Evolutionary conservation across 495 filamentous ascomycete genomes (phyloP).

Genomic region (Sordaria brevicollis): DNA sequence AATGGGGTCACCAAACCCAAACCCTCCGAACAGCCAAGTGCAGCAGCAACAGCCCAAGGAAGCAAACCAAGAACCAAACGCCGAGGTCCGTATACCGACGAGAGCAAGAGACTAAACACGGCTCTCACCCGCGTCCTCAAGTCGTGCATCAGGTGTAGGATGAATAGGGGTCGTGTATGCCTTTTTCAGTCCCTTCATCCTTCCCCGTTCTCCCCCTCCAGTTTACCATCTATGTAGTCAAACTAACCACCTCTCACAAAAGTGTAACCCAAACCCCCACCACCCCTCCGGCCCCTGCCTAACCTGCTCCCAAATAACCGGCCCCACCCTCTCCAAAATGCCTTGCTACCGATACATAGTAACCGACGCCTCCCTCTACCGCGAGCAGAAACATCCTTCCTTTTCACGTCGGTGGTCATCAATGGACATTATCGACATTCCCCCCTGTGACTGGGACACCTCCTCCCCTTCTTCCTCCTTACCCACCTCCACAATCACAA

Average conservation of each 20-base stretch:
- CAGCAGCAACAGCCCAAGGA: too few relatives aligned
- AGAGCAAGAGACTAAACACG: constrained; percentile 13
- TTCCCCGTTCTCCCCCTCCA: too few relatives aligned
- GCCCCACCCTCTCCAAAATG: constrained; percentile 18
- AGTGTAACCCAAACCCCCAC: constrained; percentile 16
- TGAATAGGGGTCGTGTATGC: constrained; percentile 16
- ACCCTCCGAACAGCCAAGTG: constrained; percentile 2
- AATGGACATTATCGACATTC: constrained; percentile 20
- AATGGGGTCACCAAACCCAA: constrained; percentile 2
- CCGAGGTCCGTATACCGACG: constrained; percentile 14
- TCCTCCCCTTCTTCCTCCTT: too few relatives aligned
- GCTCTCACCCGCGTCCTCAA: constrained; percentile 17
- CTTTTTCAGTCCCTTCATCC: neutral
- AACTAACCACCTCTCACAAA: neutral
- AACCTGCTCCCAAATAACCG: constrained; percentile 15
- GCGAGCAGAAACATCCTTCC: constrained; percentile 13
- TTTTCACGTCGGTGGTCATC: constrained; percentile 14
- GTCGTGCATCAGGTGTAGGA: constrained; percentile 20
- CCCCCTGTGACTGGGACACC: constrained; percentile 11
- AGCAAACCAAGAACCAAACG: constrained; percentile 5
- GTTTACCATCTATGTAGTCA: too few relatives aligned
- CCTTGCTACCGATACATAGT: constrained; percentile 19
- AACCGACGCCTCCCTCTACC: constrained; percentile 17
- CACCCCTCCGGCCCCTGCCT: constrained; percentile 10
- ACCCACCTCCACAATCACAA: constrained; percentile 3